phyloP scores from a whole-genome alignment of 371 early-diverging fungal genomes.

The Mucor lusitanicus region DNA sequence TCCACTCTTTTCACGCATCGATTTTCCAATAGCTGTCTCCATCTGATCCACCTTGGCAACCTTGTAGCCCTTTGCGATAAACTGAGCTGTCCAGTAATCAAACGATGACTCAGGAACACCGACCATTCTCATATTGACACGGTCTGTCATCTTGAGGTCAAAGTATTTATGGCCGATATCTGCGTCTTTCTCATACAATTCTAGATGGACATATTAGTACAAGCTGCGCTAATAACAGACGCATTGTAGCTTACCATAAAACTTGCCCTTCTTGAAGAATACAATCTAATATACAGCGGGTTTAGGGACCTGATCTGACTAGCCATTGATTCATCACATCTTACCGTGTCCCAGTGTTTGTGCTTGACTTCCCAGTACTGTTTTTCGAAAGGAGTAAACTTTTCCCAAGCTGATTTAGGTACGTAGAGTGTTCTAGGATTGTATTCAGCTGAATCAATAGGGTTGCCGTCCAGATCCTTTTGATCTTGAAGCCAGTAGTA shows the following conservation, averaged over 20 bases:
- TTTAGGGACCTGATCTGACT: neutral
- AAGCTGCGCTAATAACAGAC: neutral
- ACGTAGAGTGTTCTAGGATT: conserved; percentile 95
- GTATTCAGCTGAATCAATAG: conserved; percentile 79
- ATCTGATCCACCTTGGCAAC: conserved; percentile 99
- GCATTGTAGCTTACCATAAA: conserved; percentile 66
- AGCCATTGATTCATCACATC: neutral
- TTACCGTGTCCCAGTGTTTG: conserved; percentile 92
- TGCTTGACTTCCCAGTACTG: conserved; percentile 99
- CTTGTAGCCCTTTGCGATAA: conserved; percentile 96
- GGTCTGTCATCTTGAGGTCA: conserved; percentile 95
- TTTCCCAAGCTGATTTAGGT: conserved; percentile 76
- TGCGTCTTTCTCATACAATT: conserved; percentile 99
- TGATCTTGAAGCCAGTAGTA: conserved; percentile 87
- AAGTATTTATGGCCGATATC: conserved; percentile 97
- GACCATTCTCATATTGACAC: conserved; percentile 99
- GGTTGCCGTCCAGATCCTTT: conserved; percentile 77
- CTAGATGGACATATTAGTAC: neutral
- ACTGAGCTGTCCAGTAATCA: conserved; percentile 96
- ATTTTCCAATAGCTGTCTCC: conserved; percentile 96
- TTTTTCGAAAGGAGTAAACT: conserved; percentile 97
- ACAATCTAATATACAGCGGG: conserved; percentile 59
- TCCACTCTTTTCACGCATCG: conserved; percentile 83
- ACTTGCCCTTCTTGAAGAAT: conserved; percentile 99
- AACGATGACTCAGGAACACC: conserved; percentile 98